A percentile compares a stretch with the other conserved stretches of the same genome.
Conservation (phyloP, 768 basidiomycete species). For the Neoboletus brunneissimus region DNA sequence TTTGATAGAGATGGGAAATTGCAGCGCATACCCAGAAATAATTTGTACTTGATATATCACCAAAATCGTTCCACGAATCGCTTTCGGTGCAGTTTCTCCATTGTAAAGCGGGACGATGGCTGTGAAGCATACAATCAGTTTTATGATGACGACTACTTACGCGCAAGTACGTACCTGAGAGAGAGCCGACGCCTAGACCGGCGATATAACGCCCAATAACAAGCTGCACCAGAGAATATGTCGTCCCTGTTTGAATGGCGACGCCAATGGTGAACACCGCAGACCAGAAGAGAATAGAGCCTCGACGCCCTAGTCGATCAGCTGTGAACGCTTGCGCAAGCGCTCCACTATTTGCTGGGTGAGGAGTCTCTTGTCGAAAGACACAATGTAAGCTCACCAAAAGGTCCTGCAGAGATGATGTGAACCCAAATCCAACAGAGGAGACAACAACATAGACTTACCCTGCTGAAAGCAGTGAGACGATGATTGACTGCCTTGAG, state of each 20-base stretch:
- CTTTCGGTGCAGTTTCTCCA: slow-evolving; percentile 75
- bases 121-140: slow-evolving; percentile 17
- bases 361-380: slow-evolving; percentile 1
- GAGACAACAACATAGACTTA: slow-evolving; percentile 17
- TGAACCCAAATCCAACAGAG: background rate
- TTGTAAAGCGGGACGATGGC: slow-evolving; percentile 69
- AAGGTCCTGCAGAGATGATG: slow-evolving; percentile 39
- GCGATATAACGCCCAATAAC: slow-evolving; percentile 73
- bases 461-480: slow-evolving; percentile 76
- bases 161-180: slow-evolving; percentile 50
- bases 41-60: slow-evolving; percentile 79
- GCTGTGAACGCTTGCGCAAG: slow-evolving; percentile 71
- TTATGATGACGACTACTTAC: background rate
- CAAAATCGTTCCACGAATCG: slow-evolving; percentile 66
- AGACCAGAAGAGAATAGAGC: slow-evolving; percentile 75
- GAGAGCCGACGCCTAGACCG: slow-evolving; percentile 73
- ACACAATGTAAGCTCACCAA: slow-evolving; percentile 36
- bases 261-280: slow-evolving; percentile 69
- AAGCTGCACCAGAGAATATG: slow-evolving; percentile 58
- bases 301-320: slow-evolving; percentile 67
- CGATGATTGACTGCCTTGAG: slow-evolving; percentile 72
- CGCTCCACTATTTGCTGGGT: slow-evolving; percentile 46
- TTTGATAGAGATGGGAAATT: background rate
- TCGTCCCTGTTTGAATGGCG: slow-evolving; percentile 66
- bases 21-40: slow-evolving; percentile 54